Conservation (phyloP, 495 filamentous ascomycete species). For the Stereocaulon alpinum region DNA sequence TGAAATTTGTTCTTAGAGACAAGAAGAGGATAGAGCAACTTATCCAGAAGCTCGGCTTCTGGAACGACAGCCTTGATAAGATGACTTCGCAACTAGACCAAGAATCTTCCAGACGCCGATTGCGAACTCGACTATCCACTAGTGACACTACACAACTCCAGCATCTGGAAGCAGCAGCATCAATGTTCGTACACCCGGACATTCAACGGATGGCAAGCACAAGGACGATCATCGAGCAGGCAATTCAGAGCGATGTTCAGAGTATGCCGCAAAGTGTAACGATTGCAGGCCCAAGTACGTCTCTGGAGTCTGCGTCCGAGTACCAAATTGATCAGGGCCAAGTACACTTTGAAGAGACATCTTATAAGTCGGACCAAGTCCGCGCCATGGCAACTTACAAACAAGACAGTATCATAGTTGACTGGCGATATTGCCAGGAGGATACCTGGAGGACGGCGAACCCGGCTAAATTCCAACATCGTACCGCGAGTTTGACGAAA, state of each 20-base stretch:
- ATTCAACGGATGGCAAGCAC: no score
- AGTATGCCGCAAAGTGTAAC: no score
- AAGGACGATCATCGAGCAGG: no score
- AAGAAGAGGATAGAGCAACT: neutral
- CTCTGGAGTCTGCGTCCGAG: no score
- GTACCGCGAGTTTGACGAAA: conserved; percentile 14
- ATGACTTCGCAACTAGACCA: neutral
- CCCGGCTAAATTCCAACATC: conserved; percentile 11
- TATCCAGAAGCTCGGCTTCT: neutral
- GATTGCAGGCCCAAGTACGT: no score
- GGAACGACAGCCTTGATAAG: neutral
- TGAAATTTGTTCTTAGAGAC: no score
- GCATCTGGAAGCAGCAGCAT: neutral
- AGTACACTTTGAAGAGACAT: no score
- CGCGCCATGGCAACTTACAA: conserved; percentile 12
- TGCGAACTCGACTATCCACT: neutral
- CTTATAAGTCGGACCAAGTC: no score
- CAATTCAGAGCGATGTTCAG: no score
- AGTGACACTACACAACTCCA: neutral
- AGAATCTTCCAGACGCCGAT: neutral
- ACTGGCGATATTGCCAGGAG: conserved; percentile 17
- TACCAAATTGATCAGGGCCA: conserved; percentile 8
- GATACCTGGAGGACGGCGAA: conserved; percentile 17
- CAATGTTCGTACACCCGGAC: no score
- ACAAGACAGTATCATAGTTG: conserved; percentile 16